A percentile compares a stretch with the other conserved stretches of the same genome.
These are phyloP conservation scores for Oxytropis ochrocephala DNA, from an alignment of 306 rosid genomes.

Conservation along the genomic window DNA sequence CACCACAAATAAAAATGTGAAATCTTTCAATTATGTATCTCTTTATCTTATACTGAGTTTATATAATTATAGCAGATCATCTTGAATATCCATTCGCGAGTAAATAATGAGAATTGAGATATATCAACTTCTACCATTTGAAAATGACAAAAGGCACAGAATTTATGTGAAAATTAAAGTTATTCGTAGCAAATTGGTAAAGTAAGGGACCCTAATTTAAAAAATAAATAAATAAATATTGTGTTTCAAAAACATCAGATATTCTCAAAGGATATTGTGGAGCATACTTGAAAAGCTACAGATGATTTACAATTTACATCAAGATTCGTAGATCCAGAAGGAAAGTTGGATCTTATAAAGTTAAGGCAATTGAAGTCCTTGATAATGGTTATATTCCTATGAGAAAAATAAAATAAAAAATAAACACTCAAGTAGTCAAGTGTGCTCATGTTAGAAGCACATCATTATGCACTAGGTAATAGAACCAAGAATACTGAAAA, in stretches of 20 bases:
- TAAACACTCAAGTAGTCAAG: background rate
- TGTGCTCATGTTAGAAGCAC: conserved; percentile 1
- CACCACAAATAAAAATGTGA: background rate
- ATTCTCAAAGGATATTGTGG: background rate
- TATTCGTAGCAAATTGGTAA: no score
- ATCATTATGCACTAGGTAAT: background rate
- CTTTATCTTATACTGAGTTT: no score
- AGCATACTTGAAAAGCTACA: background rate
- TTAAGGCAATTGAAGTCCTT: background rate
- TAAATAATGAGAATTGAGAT: conserved; percentile 72
- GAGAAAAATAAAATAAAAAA: background rate
- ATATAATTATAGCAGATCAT: no score
- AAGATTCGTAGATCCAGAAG: background rate
- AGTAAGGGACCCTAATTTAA: no score
- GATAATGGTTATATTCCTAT: background rate
- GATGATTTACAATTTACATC: background rate
- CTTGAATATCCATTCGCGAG: no score
- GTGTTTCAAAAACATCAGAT: no score
- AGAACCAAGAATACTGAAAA: background rate
- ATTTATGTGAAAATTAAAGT: background rate
- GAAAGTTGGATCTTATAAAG: background rate
- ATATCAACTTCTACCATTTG: conserved; percentile 87
- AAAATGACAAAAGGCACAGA: conserved; percentile 16
- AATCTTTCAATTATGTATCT: background rate
- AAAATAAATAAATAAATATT: no score